Evolutionary conservation across 129 eudicot species (phyloP).

Genomic region (Mikania micrantha): DNA sequence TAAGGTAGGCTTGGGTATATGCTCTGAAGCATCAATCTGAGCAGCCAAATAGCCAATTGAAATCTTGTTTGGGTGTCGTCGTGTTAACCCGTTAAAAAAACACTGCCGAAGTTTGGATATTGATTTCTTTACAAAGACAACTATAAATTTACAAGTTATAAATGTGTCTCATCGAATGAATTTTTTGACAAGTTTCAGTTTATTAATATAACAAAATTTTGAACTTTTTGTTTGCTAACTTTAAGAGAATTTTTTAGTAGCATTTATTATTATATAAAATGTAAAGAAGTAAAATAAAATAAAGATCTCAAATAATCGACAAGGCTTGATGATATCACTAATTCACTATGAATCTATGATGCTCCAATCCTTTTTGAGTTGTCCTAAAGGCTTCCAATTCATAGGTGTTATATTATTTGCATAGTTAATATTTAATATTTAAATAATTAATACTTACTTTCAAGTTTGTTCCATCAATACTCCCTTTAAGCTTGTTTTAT

Average conservation of each 20-base stretch:
- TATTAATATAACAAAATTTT: neutral
- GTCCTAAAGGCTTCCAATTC: slow-evolving; percentile 25
- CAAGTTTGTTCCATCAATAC: slow-evolving; percentile 28
- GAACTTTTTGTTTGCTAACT: slow-evolving; percentile 10
- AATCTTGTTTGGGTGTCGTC: too few relatives aligned
- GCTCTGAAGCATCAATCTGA: too few relatives aligned
- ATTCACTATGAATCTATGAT: slow-evolving; percentile 25
- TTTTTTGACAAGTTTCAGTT: neutral
- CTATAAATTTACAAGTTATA: too few relatives aligned
- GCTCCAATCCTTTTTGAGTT: slow-evolving; percentile 28
- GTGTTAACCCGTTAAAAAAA: too few relatives aligned
- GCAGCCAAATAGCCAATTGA: too few relatives aligned
- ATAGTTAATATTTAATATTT: slow-evolving; percentile 1
- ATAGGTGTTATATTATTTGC: slow-evolving; percentile 13
- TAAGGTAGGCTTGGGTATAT: too few relatives aligned
- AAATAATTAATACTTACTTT: slow-evolving; percentile 16
- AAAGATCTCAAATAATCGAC: slow-evolving; percentile 5
- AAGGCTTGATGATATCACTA: slow-evolving; percentile 20
- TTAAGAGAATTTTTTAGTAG: slow-evolving; percentile 12
- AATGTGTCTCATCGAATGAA: neutral
- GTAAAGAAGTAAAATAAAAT: too few relatives aligned
- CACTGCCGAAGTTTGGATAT: too few relatives aligned
- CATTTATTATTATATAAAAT: neutral
- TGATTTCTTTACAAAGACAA: too few relatives aligned
- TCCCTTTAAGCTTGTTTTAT: slow-evolving; percentile 24